Evolutionary conservation across 2,329 filamentous ascomycete species (phyloP), one percentile per base, ranked within the genome.

Genomic region (Amauroascus verrucosus): DNA sequence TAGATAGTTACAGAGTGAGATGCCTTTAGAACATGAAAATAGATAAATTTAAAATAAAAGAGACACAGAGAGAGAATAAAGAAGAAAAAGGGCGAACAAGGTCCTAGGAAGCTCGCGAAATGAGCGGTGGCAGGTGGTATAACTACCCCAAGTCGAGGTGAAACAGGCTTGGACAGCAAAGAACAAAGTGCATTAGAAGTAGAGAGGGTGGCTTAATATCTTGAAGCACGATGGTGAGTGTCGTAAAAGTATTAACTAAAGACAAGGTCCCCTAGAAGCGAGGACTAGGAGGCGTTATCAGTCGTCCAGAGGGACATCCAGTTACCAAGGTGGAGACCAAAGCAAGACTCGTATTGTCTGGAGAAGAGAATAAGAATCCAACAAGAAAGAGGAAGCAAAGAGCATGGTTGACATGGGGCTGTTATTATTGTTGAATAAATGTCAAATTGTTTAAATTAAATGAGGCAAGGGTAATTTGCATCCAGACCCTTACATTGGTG

Each of bases 61-160:
- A 26, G 24, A 20, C n/a, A 7, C 40, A 51, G 16, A 32, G n/a
- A n/a, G n/a, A n/a, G 11, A 45, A 28, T 54, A 48, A 51, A 61
- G 14, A 30, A 40, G 35, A 1, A 30, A 41, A 40, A 30, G 20
- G 43, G 26, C 11, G 37, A 16, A 32, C n/a, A 16, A 35, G 37
- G 37, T 49, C 32, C 37, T 47, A 53, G 32, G 52, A 56, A 51
- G 56, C 54, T 54, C 53, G 54, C 50, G 57, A 53, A 59, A 48
- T 54, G 51, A 55, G 44, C 41, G n/a, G 16, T 22, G 24, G 16
- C 5, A 26, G 26, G 28, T 50, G 48, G 48, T 50, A 41, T 33
- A 24, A 32, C 33, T 37, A 43, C 38, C 48, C 35, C 48, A 33
- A 22, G 20, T 41, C n/a, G 8, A 41, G 26, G 24, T 43, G 48